Evolutionary conservation across 2,329 filamentous ascomycete species (phyloP), one percentile per base, ranked within the genome.

Genomic region (Verticillium zaregamsianum): DNA sequence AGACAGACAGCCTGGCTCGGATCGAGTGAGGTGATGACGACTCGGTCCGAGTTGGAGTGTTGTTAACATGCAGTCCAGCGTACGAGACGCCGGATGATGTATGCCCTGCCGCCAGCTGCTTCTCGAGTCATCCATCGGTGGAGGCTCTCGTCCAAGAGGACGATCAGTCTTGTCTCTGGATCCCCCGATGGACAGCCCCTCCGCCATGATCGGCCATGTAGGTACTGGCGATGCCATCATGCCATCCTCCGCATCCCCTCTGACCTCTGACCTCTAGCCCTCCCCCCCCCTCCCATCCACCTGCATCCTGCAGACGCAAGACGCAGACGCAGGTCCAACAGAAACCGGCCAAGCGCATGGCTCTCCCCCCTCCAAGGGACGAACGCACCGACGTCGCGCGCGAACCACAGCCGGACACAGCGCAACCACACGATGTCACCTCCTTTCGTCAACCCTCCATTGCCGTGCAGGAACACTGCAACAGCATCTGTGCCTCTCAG

Each of bases 241-340:
- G 6, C 49, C 54, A 28, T 31, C 28, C 52, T 31, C 28, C 39
- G 17, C 39, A 45, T 20, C 17, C 39, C 15, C 39, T n/a, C 39
- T n/a, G 28, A 28, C 4, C 28, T 28, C 28, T 28, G 28, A 28
- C 28, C 28, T 28, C 28, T 6, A 28, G 28, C 28, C 7, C n/a
- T n/a, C 39, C 7, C 39, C 39, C 39, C 39, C 8, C n/a, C 39
- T n/a, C 15, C 39, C 39, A 45, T 45, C 39, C 39, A 45, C 39
- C 14, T 32, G 25, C 55, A 39, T 11, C 33, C 23, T 57, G 56
- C 56, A 57, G 32, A 39, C 64, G 69, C 65, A 73, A 57, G 32
- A 39, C 64, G 69, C 65, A 73, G 72, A 77, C 71, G 76, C 76
- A 79, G 76, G 76, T 78, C 75, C 76, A 62, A 73, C 71, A 73